Base-by-base conservation (phyloP, 2,329 filamentous ascomycete genomes). In the Paracamarosporium sp. region DNA sequence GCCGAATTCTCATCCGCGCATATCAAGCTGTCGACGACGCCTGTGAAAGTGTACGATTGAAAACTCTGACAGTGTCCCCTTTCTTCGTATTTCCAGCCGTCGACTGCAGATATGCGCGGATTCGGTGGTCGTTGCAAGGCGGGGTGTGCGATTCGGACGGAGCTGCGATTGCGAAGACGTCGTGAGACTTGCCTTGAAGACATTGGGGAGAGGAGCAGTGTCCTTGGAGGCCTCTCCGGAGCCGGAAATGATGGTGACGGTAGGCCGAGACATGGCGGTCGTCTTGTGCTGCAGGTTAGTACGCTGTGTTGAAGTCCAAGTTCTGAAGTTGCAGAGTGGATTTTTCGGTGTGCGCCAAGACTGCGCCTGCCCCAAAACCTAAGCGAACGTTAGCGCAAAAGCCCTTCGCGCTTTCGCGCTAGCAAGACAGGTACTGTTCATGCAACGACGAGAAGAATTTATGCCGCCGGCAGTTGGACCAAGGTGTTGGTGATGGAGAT, bases 181-280 rank as follows among this genome's bases (percentile, higher is more conserved):
- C 53, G 53, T 51, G 40, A 35, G 50, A 73, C 72, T 73, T 52
- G 71, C 74, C 83, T 88, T 88, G 91, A 99, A 99, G 85, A 99
- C 94, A 83, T 92, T 89, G 79, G 96, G 95, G 76, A 98, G 89
- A 81, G 95, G 88, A 83, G 93, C 88, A 79, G 93, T 94, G 81
- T 90, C 88, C 81, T 91, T 91, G 83, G 89, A 91, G 84, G 92
- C 86, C 86, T 90, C 87, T 86, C 95, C 95, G 90, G 97, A 93
- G 84, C 92, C 93, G 84, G 90, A 89, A 86, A 96, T 89, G 86
- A 99, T 93, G 81, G 93, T 92, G 82, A 99, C 95, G 80, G 93
- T 97, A 83, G 95, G 95, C 86, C 95, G 89, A 82, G 91, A 93
- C 86, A 93, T 91, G 56, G 56, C 67, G 65, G 61, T 55, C 59